Conservation (phyloP, 1,284 basidiomycete genomes). For the Trametes hirsuta region DNA sequence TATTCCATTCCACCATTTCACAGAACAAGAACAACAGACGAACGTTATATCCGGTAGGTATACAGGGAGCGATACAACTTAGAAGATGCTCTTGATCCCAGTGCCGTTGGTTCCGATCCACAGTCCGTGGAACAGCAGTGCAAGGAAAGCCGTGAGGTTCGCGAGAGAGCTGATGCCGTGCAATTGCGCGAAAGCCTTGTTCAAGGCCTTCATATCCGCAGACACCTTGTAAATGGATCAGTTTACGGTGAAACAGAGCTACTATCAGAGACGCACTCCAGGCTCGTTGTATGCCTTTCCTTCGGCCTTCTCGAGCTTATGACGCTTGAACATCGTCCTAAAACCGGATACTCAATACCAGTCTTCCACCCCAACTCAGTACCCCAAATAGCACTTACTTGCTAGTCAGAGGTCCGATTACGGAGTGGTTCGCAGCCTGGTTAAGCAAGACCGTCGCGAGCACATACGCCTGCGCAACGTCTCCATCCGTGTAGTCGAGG, state of each 20-base stretch:
- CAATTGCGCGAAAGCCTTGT: slow-evolving; percentile 62
- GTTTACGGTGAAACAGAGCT: not conserved
- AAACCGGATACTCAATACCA: slow-evolving; percentile 35
- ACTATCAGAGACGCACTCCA: slow-evolving; percentile 47
- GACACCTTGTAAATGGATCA: slow-evolving; percentile 53
- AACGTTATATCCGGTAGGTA: not conserved
- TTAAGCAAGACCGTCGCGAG: slow-evolving; percentile 53
- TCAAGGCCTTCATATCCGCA: slow-evolving; percentile 67
- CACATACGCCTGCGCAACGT: slow-evolving; percentile 74
- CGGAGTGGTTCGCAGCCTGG: slow-evolving; percentile 60
- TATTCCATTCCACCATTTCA: not conserved
- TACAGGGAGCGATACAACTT: not conserved
- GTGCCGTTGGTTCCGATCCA: slow-evolving; percentile 64
- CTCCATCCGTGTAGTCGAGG: slow-evolving; percentile 52
- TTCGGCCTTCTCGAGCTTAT: slow-evolving; percentile 75
- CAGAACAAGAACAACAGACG: not conserved
- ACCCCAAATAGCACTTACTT: slow-evolving; percentile 45
- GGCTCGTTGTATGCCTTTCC: slow-evolving; percentile 67
- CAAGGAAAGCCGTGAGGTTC: slow-evolving; percentile 64
- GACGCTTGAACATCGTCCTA: slow-evolving; percentile 74
- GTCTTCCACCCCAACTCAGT: not conserved
- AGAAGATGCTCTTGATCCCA: slow-evolving; percentile 25
- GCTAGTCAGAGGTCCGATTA: slow-evolving; percentile 70
- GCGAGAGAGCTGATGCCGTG: slow-evolving; percentile 73
- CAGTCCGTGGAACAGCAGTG: slow-evolving; percentile 72